Conservation (phyloP, 164 flowering plant genomes). For the Pachysandra terminalis region DNA sequence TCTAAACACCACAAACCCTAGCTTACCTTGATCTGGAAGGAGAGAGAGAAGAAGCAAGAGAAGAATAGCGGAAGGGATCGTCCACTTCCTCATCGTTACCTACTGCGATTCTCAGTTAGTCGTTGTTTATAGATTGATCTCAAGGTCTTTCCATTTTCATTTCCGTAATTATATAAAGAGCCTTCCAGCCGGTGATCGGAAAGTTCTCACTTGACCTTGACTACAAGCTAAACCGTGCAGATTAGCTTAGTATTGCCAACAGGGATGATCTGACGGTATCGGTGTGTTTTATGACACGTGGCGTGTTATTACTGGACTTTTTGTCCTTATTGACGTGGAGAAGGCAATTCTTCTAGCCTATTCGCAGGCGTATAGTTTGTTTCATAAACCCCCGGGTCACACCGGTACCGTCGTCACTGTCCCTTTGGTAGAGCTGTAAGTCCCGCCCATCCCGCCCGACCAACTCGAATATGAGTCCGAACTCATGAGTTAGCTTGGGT, state of each 20-base stretch:
- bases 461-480: no score
- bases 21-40: constrained; percentile 62
- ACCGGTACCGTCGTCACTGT: no score
- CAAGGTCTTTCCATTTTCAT: background rate
- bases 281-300: constrained; percentile 14
- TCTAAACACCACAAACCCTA: background rate
- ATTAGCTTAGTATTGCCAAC: constrained; percentile 17
- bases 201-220: background rate
- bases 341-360: background rate
- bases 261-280: constrained; percentile 37
- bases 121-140: background rate
- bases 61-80: constrained; percentile 50
- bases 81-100: constrained; percentile 68
- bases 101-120: constrained; percentile 4
- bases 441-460: no score
- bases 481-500: no score
- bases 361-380: no score
- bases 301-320: constrained; percentile 22
- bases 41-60: constrained; percentile 48
- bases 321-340: constrained; percentile 31
- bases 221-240: background rate
- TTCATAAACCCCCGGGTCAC: no score
- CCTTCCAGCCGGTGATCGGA: background rate
- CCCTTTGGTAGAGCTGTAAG: no score
- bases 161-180: no score